phyloP scores from a whole-genome alignment of 805 yeast species.

The Kodamaea kakaduensis region DNA sequence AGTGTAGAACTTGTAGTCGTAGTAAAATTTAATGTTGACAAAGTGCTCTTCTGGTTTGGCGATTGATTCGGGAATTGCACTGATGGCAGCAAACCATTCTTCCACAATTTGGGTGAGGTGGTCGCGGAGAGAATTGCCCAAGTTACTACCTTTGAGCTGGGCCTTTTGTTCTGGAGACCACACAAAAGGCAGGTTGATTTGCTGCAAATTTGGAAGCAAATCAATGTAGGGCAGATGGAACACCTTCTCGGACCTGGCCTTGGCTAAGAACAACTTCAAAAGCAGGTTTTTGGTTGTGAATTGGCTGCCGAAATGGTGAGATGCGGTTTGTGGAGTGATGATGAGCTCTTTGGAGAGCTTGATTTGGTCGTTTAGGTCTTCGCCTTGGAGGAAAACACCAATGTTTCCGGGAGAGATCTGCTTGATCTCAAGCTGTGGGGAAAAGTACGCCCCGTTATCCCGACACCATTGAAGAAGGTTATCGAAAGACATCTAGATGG shows the following conservation, averaged over 20 bases:
- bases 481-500: background rate
- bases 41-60: conserved; percentile 33
- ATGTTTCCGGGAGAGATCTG: conserved; percentile 18
- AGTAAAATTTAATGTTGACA: conserved; percentile 40
- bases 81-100: conserved; percentile 55
- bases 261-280: conserved; percentile 33
- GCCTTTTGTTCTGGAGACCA: conserved; percentile 55
- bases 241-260: conserved; percentile 24
- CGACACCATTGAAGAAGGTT: conserved; percentile 25
- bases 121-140: conserved; percentile 51
- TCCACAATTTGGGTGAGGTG: conserved; percentile 44
- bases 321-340: conserved; percentile 11
- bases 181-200: conserved; percentile 59
- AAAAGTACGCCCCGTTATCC: conserved; percentile 26
- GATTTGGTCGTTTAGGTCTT: conserved; percentile 7
- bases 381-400: conserved; percentile 21
- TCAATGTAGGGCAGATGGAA: conserved; percentile 27
- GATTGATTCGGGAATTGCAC: conserved; percentile 26
- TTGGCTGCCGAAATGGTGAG: conserved; percentile 7
- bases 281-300: conserved; percentile 19
- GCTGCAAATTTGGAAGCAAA: conserved; percentile 33
- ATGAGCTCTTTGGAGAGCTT: conserved; percentile 9
- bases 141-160: conserved; percentile 63
- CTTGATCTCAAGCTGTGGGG: conserved; percentile 21
- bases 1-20: conserved; percentile 37